Evolutionary conservation across 352 stramenopile species (phyloP), one percentile per base, ranked within the genome.

Genomic region (Phytopythium cucurbitacearum): DNA sequence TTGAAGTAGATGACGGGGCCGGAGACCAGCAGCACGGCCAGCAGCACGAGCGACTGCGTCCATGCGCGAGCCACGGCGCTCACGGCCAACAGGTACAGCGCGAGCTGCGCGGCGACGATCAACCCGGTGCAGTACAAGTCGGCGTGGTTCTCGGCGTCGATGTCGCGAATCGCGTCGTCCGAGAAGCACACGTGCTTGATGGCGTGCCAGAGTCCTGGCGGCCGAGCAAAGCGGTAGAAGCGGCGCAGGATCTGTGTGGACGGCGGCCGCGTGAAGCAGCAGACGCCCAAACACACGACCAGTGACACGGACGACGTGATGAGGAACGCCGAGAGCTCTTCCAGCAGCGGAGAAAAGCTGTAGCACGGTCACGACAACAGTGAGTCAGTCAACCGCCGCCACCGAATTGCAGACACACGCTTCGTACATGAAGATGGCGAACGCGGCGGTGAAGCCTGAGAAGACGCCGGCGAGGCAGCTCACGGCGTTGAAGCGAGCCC

Each of bases 141-240:
- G 5, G 66, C 57, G n/a, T 58, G 62, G 48, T 91, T 91, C 51
- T 91, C 80, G 7, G 58, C 37, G 55, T 85, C 60, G 56, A 89
- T 87, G 45, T 79, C 67, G 10, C 57, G 48, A 40, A 84, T 73
- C 51, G 74, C 65, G 12, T 67, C 58, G 1, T 72, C 57, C 13
- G 66, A 68, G 56, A 89, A 91, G 65, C 80, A 87, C 58, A 80
- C 79, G 51, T 70, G 60, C 61, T 87, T 86, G 49, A 84, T 73
- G 8, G 41, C 48, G 35, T 59, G 56, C 80, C 80, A 91, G 6
- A 56, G 61, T 10, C 80, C 80, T 0, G 80, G 80, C 0, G 80
- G 80, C 3, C 80, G 73, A 38, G 76, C 80, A 51, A 82, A 85
- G 15, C 76, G 74, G 49, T 87, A 91, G 59, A 91, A 91, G 3